Base-by-base conservation (phyloP, 2,329 filamentous ascomycete species). In the Verticillium nonalfalfae region DNA sequence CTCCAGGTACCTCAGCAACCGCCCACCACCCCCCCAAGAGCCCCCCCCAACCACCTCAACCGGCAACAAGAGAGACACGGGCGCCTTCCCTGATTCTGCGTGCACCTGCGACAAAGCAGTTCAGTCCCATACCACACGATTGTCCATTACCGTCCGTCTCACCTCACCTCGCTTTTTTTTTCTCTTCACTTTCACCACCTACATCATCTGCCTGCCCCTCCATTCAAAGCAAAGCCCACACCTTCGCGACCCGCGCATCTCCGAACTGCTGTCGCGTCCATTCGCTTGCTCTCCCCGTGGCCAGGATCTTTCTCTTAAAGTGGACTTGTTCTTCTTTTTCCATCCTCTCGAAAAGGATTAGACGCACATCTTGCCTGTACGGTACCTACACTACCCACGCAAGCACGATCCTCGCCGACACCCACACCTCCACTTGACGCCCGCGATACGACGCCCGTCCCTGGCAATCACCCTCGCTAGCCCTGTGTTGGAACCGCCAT, bases 361-460 rank as follows among this genome's bases (percentile, higher is more conserved):
- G 45, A 50, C 45, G 45, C 45, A 14, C 39, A 6, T 40, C 39
- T 40, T 50, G n/a, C 45, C 45, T 50, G 45, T 40, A 40, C 45
- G 7, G 18, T 50, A 21, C 39, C 39, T 26, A 26, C 39, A 45
- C 15, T 45, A 45, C 45, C 45, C 45, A 50, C 45, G 45, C 45
- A 21, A 50, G 45, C 45, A 50, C 45, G 45, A 50, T 50, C 45
- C 45, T 50, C 45, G 18, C n/a, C 45, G 11, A 50, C 45, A 50
- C 45, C 45, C 45, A 50, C 18, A 50, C 45, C 57, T 58, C 57
- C 57, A 58, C 57, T 39, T 39, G 35, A 36, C 56, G 45, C 35
- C 35, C 56, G 56, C 36, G 56, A 58, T 58, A 58, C 56, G 56
- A 58, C 36, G 21, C 56, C 26, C 21, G 35, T 57, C 55, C 33